Evolutionary conservation across 306 rosid species (phyloP), one percentile per base, ranked within the genome.

Genomic region (Pterocarpus santalinus): DNA sequence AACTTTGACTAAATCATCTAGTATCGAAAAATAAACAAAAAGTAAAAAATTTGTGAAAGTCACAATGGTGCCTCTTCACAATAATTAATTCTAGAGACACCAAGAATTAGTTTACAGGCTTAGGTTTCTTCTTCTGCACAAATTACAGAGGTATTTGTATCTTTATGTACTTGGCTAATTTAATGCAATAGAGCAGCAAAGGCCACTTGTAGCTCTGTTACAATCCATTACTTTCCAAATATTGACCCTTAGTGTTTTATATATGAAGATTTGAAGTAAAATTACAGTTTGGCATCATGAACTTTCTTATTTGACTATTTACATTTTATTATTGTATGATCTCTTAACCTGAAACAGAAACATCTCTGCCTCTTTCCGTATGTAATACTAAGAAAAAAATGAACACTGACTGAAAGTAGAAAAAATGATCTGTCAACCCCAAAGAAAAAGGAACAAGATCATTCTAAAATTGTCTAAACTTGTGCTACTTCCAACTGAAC

Each of bases 181-280:
- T 61, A 49, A 49, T 22, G 61, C 75, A 43, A 75, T 52, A 13
- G 38, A 74, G 33, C 47, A 80, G 22, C 35, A 38, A 80, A 80
- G 68, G 64, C 51, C 79, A 68, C 9, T 44, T 68, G 8, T 39
- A 17, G 68, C 34, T 58, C 39, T 60, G 49, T 51, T 22, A 22
- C 28, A 53, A 52, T 30, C 63, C 28, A 22, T 52, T 58, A 30
- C 35, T n/a, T 30, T 47, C 69, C 28, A 15, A 49, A n/a, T 49
- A 36, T 56, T 52, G 22, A 32, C 17, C 65, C 17, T 38, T 4
- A 8, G 32, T 3, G 4, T 69, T 55, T 22, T 22, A 22, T 22
- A 22, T 22, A 22, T 22, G 28, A 22, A 22, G 28, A 22, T 22
- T 55, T 69, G 51, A 33, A 53, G 15, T 36, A 65, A 5, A 38